A percentile compares a stretch with the other conserved stretches of the same genome.
Evolutionary conservation across 495 filamentous ascomycete species (phyloP).

Genomic region (Cudoniella acicularis): DNA sequence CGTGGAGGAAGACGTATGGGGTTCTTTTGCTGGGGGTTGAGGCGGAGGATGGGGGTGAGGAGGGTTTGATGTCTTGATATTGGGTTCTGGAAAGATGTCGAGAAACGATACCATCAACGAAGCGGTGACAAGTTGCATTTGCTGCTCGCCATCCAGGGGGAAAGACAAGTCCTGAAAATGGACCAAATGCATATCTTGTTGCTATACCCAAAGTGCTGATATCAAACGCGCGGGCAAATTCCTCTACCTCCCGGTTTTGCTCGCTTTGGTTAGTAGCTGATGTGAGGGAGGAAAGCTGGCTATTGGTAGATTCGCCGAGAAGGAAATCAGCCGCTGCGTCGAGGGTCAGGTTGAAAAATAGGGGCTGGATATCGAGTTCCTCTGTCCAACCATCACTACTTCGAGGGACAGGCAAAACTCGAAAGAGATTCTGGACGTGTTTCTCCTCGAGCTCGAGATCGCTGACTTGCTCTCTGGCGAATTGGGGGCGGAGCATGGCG

Average conservation of each 20-base stretch:
- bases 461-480: slow-evolving; percentile 38
- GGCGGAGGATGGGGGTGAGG: too few species aligned
- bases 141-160: neutral
- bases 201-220: neutral
- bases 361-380: slow-evolving; percentile 47
- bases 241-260: neutral
- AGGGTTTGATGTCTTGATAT: too few species aligned
- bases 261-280: neutral
- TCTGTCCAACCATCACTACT: slow-evolving; percentile 38
- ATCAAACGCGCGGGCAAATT: neutral
- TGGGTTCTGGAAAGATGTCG: too few species aligned
- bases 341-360: neutral
- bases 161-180: neutral
- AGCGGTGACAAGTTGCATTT: neutral
- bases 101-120: neutral
- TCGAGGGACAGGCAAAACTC: slow-evolving; percentile 30
- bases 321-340: neutral
- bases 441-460: slow-evolving; percentile 51
- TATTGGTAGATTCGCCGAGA: neutral
- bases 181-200: neutral
- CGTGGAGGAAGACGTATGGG: slow-evolving; percentile 45
- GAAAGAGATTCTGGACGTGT: slow-evolving; percentile 40
- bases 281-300: neutral
- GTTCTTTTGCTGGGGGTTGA: neutral
- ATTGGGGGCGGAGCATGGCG: slow-evolving; percentile 40